phyloP scores from a whole-genome alignment of 495 filamentous ascomycete species.

The Penicillium parvum region DNA sequence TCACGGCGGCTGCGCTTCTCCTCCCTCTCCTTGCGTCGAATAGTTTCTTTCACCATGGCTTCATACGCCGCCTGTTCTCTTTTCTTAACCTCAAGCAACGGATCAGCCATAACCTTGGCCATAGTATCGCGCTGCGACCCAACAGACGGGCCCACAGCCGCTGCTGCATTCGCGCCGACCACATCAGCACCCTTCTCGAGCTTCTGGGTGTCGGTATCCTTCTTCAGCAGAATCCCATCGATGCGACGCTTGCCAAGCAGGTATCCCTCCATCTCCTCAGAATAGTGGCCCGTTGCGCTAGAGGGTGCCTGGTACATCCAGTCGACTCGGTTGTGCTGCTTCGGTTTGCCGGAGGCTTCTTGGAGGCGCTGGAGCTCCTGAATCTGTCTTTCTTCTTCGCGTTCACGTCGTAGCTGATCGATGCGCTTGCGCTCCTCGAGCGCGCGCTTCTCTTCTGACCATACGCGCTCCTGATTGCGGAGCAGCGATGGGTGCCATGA shows the following conservation, averaged over 20 bases:
- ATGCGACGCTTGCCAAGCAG: conserved; percentile 88
- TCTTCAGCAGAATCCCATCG: conserved; percentile 77
- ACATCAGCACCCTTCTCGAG: conserved; percentile 75
- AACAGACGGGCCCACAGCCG: conserved; percentile 55
- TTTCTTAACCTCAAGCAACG: conserved; percentile 84
- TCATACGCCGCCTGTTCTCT: conserved; percentile 90
- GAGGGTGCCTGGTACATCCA: conserved; percentile 96
- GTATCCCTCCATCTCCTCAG: conserved; percentile 92
- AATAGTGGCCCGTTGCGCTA: conserved; percentile 70
- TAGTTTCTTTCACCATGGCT: conserved; percentile 78
- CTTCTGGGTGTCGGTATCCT: conserved; percentile 66
- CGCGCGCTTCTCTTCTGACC: conserved; percentile 86
- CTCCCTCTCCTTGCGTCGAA: conserved; percentile 64
- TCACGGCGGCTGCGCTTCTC: conserved; percentile 47
- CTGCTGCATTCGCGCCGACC: conserved; percentile 58
- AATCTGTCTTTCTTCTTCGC: conserved; percentile 87
- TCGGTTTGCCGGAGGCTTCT: conserved; percentile 79
- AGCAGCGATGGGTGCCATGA: conserved; percentile 88
- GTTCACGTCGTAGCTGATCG: conserved; percentile 81
- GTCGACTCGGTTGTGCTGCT: conserved; percentile 74
- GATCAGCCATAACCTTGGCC: conserved; percentile 82
- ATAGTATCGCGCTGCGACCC: conserved; percentile 67
- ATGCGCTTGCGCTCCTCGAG: conserved; percentile 91
- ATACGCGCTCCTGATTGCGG: conserved; percentile 79
- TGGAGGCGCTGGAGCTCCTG: conserved; percentile 88